phyloP scores from a whole-genome alignment of 306 rosid genomes.

The Ormosia semicastrata region DNA sequence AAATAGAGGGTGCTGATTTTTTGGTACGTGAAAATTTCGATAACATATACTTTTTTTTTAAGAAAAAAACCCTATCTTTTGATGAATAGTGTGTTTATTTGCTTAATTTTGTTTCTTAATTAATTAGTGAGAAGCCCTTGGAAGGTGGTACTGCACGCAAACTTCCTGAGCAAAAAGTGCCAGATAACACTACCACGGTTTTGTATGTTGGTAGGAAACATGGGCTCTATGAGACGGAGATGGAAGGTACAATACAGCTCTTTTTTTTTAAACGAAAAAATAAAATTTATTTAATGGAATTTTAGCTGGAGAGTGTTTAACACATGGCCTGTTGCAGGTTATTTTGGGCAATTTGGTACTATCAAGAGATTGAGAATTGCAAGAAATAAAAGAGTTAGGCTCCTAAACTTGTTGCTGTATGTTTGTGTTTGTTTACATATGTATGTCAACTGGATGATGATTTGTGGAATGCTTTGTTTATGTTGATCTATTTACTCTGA shows the following conservation, averaged over 20 bases:
- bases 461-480: not conserved
- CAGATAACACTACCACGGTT: constrained; percentile 51
- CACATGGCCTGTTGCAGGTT: constrained; percentile 39
- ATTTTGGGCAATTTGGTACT: constrained; percentile 73
- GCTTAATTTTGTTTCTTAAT: not conserved
- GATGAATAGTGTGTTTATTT: not conserved
- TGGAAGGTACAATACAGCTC: constrained; percentile 57
- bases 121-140: constrained; percentile 47
- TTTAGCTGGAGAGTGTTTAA: not conserved
- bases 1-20: constrained; percentile 48
- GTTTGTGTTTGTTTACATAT: not conserved
- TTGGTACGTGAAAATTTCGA: constrained; percentile 40
- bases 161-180: constrained; percentile 40
- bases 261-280: too few species aligned
- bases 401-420: not conserved
- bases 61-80: not conserved
- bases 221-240: constrained; percentile 81
- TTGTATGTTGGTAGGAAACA: constrained; percentile 66
- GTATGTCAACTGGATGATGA: not conserved
- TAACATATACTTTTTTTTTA: not conserved
- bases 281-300: not conserved
- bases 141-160: constrained; percentile 70
- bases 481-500: not conserved
- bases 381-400: constrained; percentile 65
- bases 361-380: constrained; percentile 71